Conservation (phyloP, 768 basidiomycete genomes). For the Trametes gibbosa region DNA sequence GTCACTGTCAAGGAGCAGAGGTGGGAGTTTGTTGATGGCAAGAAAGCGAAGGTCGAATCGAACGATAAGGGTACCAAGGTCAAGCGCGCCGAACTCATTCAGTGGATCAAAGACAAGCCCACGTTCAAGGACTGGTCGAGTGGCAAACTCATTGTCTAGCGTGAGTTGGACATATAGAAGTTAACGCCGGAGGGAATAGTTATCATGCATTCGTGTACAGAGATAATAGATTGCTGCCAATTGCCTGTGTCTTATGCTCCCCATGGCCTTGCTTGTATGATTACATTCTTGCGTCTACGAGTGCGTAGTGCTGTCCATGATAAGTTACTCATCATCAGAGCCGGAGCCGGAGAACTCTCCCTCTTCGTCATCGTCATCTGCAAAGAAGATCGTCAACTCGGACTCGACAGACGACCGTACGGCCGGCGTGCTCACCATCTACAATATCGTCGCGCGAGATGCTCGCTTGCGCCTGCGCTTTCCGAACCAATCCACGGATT, state of each 20-base stretch:
- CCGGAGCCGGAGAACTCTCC: slow-evolving; percentile 29
- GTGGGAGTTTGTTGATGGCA: slow-evolving; percentile 73
- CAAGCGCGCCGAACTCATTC: slow-evolving; percentile 31
- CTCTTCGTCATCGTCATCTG: slow-evolving; percentile 28
- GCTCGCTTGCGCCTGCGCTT: slow-evolving; percentile 49
- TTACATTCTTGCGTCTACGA: not conserved
- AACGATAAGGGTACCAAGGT: slow-evolving; percentile 49
- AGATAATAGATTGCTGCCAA: slow-evolving; percentile 12
- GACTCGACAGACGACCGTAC: not conserved
- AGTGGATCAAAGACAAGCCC: slow-evolving; percentile 32
- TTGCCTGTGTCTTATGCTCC: not conserved
- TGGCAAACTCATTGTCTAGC: slow-evolving; percentile 27
- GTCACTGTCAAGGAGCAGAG: slow-evolving; percentile 91
- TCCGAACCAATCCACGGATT: slow-evolving; percentile 49
- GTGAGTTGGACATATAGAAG: not conserved
- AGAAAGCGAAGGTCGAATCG: slow-evolving; percentile 57
- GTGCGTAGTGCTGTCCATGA: not conserved
- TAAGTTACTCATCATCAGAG: slow-evolving; percentile 28
- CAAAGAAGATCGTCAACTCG: too few species aligned
- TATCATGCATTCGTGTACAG: slow-evolving; percentile 10
- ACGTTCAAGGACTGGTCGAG: slow-evolving; percentile 32
- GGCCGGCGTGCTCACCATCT: slow-evolving; percentile 40
- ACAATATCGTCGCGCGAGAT: slow-evolving; percentile 64
- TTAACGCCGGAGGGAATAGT: not conserved
- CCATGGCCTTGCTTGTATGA: not conserved